A percentile compares a stretch with the other conserved stretches of the same genome.
These are phyloP conservation scores for Pseudocercospora macadamiae DNA, from an alignment of 2,329 filamentous ascomycete species.

Conservation along the genomic window DNA sequence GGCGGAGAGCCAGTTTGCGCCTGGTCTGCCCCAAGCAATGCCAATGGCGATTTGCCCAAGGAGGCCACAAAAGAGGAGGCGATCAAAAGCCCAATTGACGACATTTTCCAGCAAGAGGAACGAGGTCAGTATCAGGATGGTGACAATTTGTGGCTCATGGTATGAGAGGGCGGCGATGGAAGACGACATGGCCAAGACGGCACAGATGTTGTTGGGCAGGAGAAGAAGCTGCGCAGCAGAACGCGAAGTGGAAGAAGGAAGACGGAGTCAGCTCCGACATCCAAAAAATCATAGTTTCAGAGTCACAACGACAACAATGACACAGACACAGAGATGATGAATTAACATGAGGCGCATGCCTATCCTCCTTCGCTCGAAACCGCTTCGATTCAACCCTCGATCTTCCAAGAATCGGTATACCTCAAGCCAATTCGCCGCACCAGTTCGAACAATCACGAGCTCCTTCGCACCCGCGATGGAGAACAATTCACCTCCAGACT, in stretches of 20 bases:
- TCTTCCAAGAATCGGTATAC: too few species aligned
- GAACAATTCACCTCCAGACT: constrained; percentile 44
- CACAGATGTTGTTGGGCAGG: not conserved
- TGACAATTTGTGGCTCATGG: constrained; percentile 49
- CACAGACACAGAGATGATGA: too few species aligned
- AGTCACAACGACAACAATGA: not conserved
- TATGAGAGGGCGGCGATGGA: constrained; percentile 24
- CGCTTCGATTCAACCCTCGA: too few species aligned
- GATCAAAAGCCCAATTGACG: constrained; percentile 29
- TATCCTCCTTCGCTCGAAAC: not conserved
- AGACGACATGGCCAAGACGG: constrained; percentile 2
- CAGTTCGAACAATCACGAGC: not conserved
- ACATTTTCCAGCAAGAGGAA: constrained; percentile 53
- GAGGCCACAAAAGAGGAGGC: constrained; percentile 56
- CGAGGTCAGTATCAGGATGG: constrained; percentile 62
- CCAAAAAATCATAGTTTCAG: too few species aligned
- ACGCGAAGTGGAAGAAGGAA: not conserved
- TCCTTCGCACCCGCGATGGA: not conserved
- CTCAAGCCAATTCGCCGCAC: too few species aligned
- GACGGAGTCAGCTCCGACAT: too few species aligned
- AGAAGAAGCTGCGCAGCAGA: not conserved
- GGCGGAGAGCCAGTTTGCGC: constrained; percentile 60
- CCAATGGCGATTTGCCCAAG: constrained; percentile 73
- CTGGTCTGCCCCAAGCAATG: constrained; percentile 70
- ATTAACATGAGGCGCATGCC: constrained; percentile 1